These are phyloP conservation scores for Theileria parva DNA, from an alignment of 169 alveolate species.

Conservation along the genomic window DNA sequence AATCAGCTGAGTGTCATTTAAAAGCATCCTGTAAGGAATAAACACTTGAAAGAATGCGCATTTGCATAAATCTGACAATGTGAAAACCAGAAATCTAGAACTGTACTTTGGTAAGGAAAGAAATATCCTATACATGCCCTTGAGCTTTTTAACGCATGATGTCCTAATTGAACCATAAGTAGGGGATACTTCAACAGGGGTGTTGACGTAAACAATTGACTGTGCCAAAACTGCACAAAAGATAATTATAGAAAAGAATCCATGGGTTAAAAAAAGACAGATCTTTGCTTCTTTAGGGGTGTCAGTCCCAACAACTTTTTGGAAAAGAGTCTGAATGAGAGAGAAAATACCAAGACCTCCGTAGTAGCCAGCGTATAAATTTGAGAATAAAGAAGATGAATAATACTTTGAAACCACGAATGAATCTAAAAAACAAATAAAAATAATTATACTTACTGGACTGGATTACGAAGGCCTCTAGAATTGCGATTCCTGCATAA, in stretches of 20 bases:
- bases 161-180: neutral
- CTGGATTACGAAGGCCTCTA: conserved; percentile 27
- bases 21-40: conserved; percentile 25
- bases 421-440: conserved; percentile 8
- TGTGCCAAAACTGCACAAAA: neutral
- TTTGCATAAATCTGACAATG: conserved; percentile 21
- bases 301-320: conserved; percentile 4
- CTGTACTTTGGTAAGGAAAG: conserved; percentile 10
- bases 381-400: conserved; percentile 17
- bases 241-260: neutral
- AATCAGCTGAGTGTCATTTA: conserved; percentile 16
- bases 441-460: conserved; percentile 16
- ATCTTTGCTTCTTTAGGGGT: conserved; percentile 6
- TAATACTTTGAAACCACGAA: conserved; percentile 18
- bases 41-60: conserved; percentile 32
- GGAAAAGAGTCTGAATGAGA: conserved; percentile 16
- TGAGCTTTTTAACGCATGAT: conserved; percentile 12
- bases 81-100: conserved; percentile 21
- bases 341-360: conserved; percentile 33
- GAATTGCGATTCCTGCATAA: conserved; percentile 21
- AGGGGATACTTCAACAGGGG: neutral
- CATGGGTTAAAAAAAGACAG: conserved; percentile 5
- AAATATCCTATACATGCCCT: conserved; percentile 17
- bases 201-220: neutral
- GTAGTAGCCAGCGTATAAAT: conserved; percentile 25